Evolutionary conservation across 495 filamentous ascomycete genomes (phyloP).

Genomic region (Rusavskia elegans): DNA sequence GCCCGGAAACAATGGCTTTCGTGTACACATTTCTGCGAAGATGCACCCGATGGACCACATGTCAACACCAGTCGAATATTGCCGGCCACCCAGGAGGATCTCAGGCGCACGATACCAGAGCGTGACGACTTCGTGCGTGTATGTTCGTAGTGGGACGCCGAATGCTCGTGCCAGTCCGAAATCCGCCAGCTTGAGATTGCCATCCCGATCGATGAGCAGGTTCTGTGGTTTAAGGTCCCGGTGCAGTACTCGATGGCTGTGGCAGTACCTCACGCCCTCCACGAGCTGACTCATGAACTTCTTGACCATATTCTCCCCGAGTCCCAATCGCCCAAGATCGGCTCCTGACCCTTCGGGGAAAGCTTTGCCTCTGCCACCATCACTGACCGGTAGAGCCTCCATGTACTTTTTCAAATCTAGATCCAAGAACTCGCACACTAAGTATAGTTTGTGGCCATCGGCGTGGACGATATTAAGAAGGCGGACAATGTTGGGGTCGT

Average conservation of each 20-base stretch:
- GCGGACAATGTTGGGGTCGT: constrained; percentile 83
- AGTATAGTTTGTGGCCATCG: constrained; percentile 90
- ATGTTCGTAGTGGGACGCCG: constrained; percentile 88
- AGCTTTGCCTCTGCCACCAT: constrained; percentile 79
- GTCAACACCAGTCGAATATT: constrained; percentile 96
- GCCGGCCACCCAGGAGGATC: constrained; percentile 88
- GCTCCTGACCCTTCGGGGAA: constrained; percentile 62
- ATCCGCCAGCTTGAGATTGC: constrained; percentile 93
- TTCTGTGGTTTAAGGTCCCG: constrained; percentile 98
- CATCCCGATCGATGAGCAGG: constrained; percentile 82
- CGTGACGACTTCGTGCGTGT: constrained; percentile 97
- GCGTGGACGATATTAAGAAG: constrained; percentile 92
- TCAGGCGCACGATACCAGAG: constrained; percentile 98
- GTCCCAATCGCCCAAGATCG: constrained; percentile 52
- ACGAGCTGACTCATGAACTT: constrained; percentile 95
- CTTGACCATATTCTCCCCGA: constrained; percentile 86
- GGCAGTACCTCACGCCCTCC: constrained; percentile 85
- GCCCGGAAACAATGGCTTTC: constrained; percentile 91
- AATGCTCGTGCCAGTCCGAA: constrained; percentile 95
- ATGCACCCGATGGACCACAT: constrained; percentile 99
- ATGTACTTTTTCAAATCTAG: constrained; percentile 97
- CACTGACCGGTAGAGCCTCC: constrained; percentile 83
- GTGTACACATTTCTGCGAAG: constrained; percentile 99
- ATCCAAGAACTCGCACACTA: constrained; percentile 90
- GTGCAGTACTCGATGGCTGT: constrained; percentile 87